Base-by-base conservation (phyloP, 768 basidiomycete genomes). In the Tephrocybe sp. region DNA sequence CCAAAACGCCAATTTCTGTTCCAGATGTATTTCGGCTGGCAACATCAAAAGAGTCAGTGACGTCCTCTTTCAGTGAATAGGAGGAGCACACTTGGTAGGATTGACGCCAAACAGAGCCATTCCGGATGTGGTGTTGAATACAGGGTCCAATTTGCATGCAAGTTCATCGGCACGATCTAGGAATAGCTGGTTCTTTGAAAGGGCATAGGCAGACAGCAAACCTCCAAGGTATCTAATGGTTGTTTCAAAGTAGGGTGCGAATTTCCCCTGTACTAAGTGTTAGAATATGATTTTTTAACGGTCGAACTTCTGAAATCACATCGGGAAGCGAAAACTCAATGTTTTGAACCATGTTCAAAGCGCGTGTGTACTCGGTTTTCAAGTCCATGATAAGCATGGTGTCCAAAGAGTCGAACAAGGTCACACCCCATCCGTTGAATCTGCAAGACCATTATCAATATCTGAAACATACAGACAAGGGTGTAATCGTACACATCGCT, bases 171-270 rank as follows among this genome's bases (percentile, higher is more conserved):
- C 90, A 28, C 84, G 81, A 15, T 74, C 65, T 32, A 93, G 77
- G 47, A 90, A 76, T 2, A 87, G 61, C 1, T 69, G 60, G 48
- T 93, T 79, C 14, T 74, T 71, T 0, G 88, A 84, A 1, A 97
- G 72, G 4, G 93, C 85, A 60, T 93, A 87, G 0, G 89, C 91
- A 2, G 88, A 88, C 4, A 95, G 77, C 1, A 95, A 73, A 5
- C 94, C 95, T 2, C 93, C 94, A 1, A 98, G 81, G 59, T 95
- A 89, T 26, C 94, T 83, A 54, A 97, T 97, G 36, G 88, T 82
- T 0, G 92, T 95, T 72, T 95, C 90, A 54, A 90, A 91, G 64
- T 85, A 88, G 1, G 85, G 84, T 0, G 64, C 71, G 56, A 65
- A 67, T 58, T 66, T 58, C 50, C 43, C 45, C 72, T 68, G 36